A percentile compares a stretch with the other conserved stretches of the same genome.
These are phyloP conservation scores for Dictyostelium intermedium DNA, from an alignment of 78 protist genomes.

Conservation along the genomic window DNA sequence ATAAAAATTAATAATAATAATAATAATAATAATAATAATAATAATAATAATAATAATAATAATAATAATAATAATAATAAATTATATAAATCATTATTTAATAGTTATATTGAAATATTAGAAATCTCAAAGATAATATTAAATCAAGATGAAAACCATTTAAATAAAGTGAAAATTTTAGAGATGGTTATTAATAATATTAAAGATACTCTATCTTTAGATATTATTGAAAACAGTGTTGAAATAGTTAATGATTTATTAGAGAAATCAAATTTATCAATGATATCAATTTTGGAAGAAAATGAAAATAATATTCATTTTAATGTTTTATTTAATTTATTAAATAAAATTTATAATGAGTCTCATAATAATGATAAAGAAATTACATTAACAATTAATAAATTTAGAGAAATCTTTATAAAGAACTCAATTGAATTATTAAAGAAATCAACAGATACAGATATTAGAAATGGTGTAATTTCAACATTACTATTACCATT, in stretches of 20 bases:
- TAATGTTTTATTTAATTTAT: background rate
- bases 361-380: background rate
- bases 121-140: background rate
- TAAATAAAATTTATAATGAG: background rate
- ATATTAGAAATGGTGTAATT: background rate
- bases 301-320: background rate
- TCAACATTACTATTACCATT: background rate
- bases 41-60: background rate
- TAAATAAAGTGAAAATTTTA: background rate
- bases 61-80: background rate
- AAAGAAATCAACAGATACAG: background rate
- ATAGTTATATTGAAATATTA: background rate
- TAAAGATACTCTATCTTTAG: background rate
- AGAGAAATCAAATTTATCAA: background rate
- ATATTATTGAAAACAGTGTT: background rate
- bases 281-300: background rate
- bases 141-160: background rate
- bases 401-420: background rate
- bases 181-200: background rate
- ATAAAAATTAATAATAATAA: background rate
- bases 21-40: background rate
- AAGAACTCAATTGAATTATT: slow-evolving; percentile 13
- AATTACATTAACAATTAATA: background rate
- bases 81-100: background rate
- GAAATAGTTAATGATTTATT: background rate